Evolutionary conservation across 1,139 yeast species (phyloP).

Genomic region (Blastobotrys arbuscula): DNA sequence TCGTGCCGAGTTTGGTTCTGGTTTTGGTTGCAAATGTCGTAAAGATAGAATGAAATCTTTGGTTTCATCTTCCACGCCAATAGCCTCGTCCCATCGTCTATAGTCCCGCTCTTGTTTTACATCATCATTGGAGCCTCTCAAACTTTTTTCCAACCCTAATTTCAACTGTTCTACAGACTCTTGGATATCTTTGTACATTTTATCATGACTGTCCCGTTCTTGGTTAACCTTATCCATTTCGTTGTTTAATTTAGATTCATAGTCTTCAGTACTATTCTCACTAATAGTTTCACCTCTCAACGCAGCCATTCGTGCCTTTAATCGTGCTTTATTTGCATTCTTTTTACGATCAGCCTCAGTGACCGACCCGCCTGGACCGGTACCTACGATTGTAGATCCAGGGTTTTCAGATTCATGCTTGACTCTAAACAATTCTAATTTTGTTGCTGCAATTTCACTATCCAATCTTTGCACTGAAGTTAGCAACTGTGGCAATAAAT

Average conservation of each 20-base stretch:
- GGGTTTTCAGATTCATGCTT: constrained; percentile 61
- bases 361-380: constrained; percentile 79
- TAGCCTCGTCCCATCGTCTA: constrained; percentile 79
- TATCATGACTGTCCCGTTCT: constrained; percentile 51
- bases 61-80: constrained; percentile 68
- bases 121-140: constrained; percentile 34
- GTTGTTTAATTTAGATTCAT: constrained; percentile 52
- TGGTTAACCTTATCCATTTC: constrained; percentile 50
- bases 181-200: constrained; percentile 66
- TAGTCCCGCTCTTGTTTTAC: constrained; percentile 47
- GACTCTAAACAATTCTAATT: constrained; percentile 55
- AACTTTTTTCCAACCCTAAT: constrained; percentile 46
- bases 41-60: constrained; percentile 56
- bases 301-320: constrained; percentile 85
- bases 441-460: constrained; percentile 60
- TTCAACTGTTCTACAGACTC: constrained; percentile 67
- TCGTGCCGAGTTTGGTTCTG: constrained; percentile 16
- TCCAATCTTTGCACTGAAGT: constrained; percentile 58
- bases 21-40: constrained; percentile 30
- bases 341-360: constrained; percentile 77
- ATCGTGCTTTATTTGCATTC: constrained; percentile 68
- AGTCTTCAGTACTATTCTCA: constrained; percentile 41
- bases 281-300: constrained; percentile 65
- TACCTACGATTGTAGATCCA: constrained; percentile 59
- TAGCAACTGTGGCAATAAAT: constrained; percentile 64